Evolutionary conservation across 2,329 filamentous ascomycete species (phyloP).

Genomic region (Fonsecaea erecta): DNA sequence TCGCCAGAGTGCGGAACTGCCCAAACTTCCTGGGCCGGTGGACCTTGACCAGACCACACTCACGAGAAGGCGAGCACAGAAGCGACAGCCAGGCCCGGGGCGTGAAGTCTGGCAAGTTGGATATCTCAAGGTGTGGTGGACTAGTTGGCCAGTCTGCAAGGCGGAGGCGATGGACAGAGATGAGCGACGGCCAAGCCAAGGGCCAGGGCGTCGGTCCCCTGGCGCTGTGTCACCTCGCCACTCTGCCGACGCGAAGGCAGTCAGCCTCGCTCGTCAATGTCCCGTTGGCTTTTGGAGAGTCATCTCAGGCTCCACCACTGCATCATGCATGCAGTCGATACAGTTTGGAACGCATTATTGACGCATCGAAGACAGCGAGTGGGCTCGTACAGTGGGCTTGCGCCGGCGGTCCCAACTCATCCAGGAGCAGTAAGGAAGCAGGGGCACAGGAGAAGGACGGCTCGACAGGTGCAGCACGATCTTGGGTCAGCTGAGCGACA

Average conservation of each 20-base stretch:
- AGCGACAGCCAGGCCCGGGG: conserved; percentile 17
- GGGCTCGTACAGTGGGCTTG: conserved; percentile 5
- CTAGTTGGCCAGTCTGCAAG: conserved; percentile 23
- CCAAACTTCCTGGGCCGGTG: conserved; percentile 7
- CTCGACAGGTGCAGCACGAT: conserved; percentile 18
- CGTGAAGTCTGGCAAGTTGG: conserved; percentile 15
- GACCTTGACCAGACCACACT: conserved; percentile 8
- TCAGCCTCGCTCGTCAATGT: conserved; percentile 28
- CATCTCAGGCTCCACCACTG: conserved; percentile 6
- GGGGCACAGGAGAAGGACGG: conserved; percentile 13
- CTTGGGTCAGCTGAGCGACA: conserved; percentile 32
- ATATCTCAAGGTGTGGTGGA: conserved; percentile 12
- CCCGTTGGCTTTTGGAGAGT: conserved; percentile 14
- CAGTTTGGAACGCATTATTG: conserved; percentile 7
- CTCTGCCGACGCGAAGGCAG: conserved; percentile 27
- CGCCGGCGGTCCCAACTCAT: conserved; percentile 9
- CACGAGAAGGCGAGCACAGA: background rate
- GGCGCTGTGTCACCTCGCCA: conserved; percentile 33
- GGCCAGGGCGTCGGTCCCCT: conserved; percentile 7
- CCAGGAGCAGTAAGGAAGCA: conserved; percentile 15
- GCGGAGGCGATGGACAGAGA: conserved; percentile 28
- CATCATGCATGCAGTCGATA: conserved; percentile 15
- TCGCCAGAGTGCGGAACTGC: conserved; percentile 22
- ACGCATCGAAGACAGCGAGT: conserved; percentile 9
- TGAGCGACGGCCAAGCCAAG: conserved; percentile 14